Conservation (phyloP, 129 eudicot species). For the Arctium lappa region DNA sequence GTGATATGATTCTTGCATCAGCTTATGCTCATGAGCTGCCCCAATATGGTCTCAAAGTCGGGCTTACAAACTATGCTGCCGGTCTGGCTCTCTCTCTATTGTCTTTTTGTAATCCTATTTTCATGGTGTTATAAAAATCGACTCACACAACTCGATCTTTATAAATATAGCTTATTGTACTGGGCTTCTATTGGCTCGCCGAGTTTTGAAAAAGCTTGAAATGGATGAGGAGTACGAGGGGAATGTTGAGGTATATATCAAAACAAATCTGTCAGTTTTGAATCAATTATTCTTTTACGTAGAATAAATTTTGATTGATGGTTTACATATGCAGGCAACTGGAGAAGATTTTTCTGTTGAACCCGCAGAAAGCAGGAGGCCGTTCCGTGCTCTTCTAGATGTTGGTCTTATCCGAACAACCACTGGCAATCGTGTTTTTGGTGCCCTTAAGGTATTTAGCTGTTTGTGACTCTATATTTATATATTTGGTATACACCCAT, state of each 20-base stretch:
- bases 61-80: conserved; percentile 93
- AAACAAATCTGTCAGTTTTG: too few relatives aligned
- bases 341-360: conserved; percentile 98
- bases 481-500: not conserved
- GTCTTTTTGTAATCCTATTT: not conserved
- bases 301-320: not conserved
- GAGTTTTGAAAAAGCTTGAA: conserved; percentile 71
- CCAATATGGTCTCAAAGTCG: conserved; percentile 90
- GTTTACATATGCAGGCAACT: conserved; percentile 48
- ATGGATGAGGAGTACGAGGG: conserved; percentile 89
- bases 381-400: conserved; percentile 93
- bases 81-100: conserved; percentile 23
- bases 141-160: not conserved
- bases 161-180: conserved; percentile 71
- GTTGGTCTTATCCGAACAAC: conserved; percentile 93
- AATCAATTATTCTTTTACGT: not conserved
- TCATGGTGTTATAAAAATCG: too few relatives aligned
- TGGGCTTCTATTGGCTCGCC: conserved; percentile 85
- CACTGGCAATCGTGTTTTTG: conserved; percentile 92
- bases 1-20: conserved; percentile 75
- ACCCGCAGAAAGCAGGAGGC: conserved; percentile 86
- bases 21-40: conserved; percentile 94
- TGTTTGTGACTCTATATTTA: not conserved
- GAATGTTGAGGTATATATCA: conserved; percentile 61
- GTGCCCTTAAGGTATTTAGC: conserved; percentile 80